Base-by-base conservation (phyloP, 2,329 filamentous ascomycete genomes). In the Allantophomopsis cytisporea region DNA sequence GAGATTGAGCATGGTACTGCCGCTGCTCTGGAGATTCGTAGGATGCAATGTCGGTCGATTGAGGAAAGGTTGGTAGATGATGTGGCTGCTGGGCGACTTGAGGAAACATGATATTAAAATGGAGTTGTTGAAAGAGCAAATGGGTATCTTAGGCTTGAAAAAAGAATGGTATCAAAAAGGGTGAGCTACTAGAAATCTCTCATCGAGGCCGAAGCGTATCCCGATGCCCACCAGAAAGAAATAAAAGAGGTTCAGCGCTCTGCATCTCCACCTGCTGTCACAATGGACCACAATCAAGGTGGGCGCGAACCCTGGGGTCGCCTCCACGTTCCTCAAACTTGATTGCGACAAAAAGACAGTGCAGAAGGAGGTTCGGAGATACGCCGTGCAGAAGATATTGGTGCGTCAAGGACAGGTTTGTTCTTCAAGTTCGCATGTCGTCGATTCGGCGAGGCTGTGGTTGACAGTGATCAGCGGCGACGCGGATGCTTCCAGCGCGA, bases 21-120 rank as follows among this genome's bases (percentile, higher is more conserved):
- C 5, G 23, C 10, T 28, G 23, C 23, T 28, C 23, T 28, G 8
- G 11, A 3, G 32, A 14, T 34, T 34, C 40, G 45, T 38, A 39
- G 23, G 23, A 28, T 28, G 23, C 10, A 28, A 8, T 28, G 23
- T 28, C 23, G 23, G 23, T 12, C 23, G 23, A 28, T 28, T 28
- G 23, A 8, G 23, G 23, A 28, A 28, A 28, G 23, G 23, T 28
- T 28, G 23, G 23, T 28, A 28, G 23, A 15, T 14, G 57, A 52
- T 58, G 56, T 43, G 60, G 58, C 35, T 60, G 61, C 37, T 60
- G 54, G 45, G 61, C 61, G 50, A 67, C 57, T 46, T 65, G 64
- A 47, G 65, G 64, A 57, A 65, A 61, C 65, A 68, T 68, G 31
- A 34, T 34, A 14, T 15, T 17, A 34, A 34, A 15, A 34, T 34